Conservation (phyloP, 257 asterid species). For the Sherardia arvensis region DNA sequence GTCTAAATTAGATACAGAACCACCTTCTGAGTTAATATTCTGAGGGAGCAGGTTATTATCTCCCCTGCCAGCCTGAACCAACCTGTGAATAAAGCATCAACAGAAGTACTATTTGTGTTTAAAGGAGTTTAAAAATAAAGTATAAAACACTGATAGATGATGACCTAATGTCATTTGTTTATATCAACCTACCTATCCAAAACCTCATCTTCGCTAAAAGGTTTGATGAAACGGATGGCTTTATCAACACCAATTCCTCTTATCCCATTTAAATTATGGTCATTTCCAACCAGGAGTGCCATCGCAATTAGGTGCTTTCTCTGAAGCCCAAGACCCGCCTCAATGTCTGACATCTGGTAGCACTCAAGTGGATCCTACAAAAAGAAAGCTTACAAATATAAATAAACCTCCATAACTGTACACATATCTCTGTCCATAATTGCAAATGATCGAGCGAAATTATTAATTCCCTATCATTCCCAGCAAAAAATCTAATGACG, state of each 20-base stretch:
- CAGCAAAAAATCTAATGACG: not conserved
- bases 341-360: slow-evolving; percentile 72
- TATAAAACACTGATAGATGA: not conserved
- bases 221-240: slow-evolving; percentile 79
- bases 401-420: not conserved
- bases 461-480: too few relatives aligned
- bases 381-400: not conserved
- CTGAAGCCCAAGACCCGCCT: slow-evolving; percentile 67
- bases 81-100: slow-evolving; percentile 32
- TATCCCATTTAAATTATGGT: slow-evolving; percentile 74
- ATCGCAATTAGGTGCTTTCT: slow-evolving; percentile 82
- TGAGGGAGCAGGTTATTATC: slow-evolving; percentile 21
- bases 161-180: slow-evolving; percentile 1
- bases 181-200: slow-evolving; percentile 42
- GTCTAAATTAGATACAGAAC: slow-evolving; percentile 20
- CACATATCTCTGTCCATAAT: not conserved
- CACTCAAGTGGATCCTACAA: slow-evolving; percentile 89
- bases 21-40: slow-evolving; percentile 19
- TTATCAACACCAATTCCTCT: slow-evolving; percentile 75
- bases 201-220: slow-evolving; percentile 57
- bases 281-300: slow-evolving; percentile 84
- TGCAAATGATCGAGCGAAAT: not conserved
- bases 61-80: slow-evolving; percentile 52
- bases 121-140: not conserved
- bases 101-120: not conserved